Base-by-base conservation (phyloP, 495 filamentous ascomycete species). In the Aspergillus panamensis region DNA sequence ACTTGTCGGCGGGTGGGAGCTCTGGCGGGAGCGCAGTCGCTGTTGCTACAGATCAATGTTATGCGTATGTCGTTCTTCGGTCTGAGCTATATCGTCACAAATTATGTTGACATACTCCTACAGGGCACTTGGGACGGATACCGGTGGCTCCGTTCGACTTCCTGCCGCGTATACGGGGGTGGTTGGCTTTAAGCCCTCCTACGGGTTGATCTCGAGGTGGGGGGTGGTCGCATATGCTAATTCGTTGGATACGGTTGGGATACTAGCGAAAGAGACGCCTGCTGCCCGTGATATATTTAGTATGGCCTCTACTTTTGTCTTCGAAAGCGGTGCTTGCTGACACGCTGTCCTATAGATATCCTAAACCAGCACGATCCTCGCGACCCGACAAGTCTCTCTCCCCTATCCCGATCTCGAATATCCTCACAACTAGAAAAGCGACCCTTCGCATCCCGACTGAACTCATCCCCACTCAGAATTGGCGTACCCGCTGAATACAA, bases 211-310 rank as follows among this genome's bases (percentile, higher is more conserved):
- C 32, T 95, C 91, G 52, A 80, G 94, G 48, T 91, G 87, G 82
- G 94, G 94, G 16, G 92, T 98, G 8, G 80, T 97, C 30, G 88
- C 92, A 19, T 98, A 97, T 69, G 94, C 95, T 16, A 97, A 97
- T 65, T 96, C 91, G 3, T 69, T 98, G 7, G 94, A 98, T 66
- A 98, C 94, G 2, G 91, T 98, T 6, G 95, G 95, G 0, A 78
- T 98, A 2, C 55, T 98, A 47, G 84, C 84, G 0, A 70, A 63
- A 33, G 75, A 68, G 6, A 82, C 82, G 0, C 64, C 68, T 9
- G 66, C 55, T 8, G 81, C 86, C 33, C 69, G 74, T 45, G 63
- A 73, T 33, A 67, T 91, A 12, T 86, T 93, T 56, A 64, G 84
- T 78, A 75, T 42, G 74, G 32, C 13, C 56, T 35, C 33, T n/a